Percentiles rank a stretch among this genome's conserved stretches.
phyloP scores from a whole-genome alignment of 805 yeast species.

The Candida vaughaniae region DNA sequence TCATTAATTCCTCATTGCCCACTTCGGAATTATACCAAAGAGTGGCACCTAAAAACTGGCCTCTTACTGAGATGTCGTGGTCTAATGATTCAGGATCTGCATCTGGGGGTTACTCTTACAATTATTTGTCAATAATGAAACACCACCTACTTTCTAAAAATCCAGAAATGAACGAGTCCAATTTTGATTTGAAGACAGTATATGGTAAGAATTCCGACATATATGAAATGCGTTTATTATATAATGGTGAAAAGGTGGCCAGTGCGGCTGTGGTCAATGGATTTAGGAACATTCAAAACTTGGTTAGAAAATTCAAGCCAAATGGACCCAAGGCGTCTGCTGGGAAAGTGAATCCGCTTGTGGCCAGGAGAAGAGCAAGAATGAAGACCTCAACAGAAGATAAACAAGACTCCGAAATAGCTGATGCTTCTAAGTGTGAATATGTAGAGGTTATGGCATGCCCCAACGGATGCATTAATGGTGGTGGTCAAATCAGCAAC shows the following conservation, averaged over 20 bases:
- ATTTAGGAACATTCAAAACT: conserved; percentile 88
- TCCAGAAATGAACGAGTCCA: conserved; percentile 16
- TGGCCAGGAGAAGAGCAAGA: conserved; percentile 46
- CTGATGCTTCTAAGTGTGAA: conserved; percentile 68
- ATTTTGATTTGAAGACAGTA: conserved; percentile 36
- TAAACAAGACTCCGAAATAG: conserved; percentile 22
- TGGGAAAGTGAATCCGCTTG: conserved; percentile 34
- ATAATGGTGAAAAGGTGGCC: conserved; percentile 41
- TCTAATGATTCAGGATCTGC: conserved; percentile 71
- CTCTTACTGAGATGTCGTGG: conserved; percentile 62
- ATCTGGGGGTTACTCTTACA: conserved; percentile 87
- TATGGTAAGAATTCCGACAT: conserved; percentile 77
- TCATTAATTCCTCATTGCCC: conserved; percentile 9
- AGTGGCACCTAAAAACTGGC: conserved; percentile 64
- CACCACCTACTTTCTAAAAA: conserved; percentile 19
- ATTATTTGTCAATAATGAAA: conserved; percentile 52
- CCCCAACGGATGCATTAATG: conserved; percentile 96
- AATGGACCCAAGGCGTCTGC: conserved; percentile 2
- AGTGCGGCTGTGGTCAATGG: conserved; percentile 76
- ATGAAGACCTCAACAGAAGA: conserved; percentile 18
- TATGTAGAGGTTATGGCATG: conserved; percentile 97
- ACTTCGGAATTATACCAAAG: conserved; percentile 22
- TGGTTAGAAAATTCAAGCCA: conserved; percentile 76
- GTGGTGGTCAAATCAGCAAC: conserved; percentile 83
- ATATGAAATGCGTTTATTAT: conserved; percentile 61